Evolutionary conservation across 2,329 filamentous ascomycete genomes (phyloP), one percentile per base, ranked within the genome.

Genomic region (Fusarium sp.): DNA sequence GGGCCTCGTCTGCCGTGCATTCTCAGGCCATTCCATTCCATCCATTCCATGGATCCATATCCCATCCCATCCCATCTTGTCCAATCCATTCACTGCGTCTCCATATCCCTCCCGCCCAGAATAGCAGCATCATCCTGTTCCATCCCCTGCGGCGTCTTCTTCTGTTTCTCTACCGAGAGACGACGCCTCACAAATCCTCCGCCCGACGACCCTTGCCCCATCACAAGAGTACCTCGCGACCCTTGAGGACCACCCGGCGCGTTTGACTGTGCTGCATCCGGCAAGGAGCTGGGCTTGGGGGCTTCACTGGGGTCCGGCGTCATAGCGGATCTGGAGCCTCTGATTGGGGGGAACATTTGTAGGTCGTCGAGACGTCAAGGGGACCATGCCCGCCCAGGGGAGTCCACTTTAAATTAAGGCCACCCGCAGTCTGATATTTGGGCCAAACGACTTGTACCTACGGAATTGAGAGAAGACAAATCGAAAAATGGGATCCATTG

Each of bases 391-490:
- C 57, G n/a, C 29, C 42, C 54, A 50, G 25, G 45, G 35, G 58
- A 71, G 29, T 36, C 70, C 76, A 76, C 68, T 71, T 73, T 61
- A 68, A 59, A 74, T 73, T 45, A 69, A 74, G 73, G 69, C 69
- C 68, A 69, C 68, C 69, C 62, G 67, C 65, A 70, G 71, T 60
- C 50, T 66, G 57, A 65, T 57, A 68, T 42, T 29, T 52, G 47
- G 22, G 47, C 25, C 8, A 52, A 52, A 52, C 16, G 47, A 52
- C 18, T 18, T 27, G 22, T 29, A 29, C 22, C 16, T 25, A 9
- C 20, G 13, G 10, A 31, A 29, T 29, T 29, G 27, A 29, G 27
- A 29, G 27, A 31, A 52, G 47, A 52, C 47, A 52, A 54, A 25
- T 31, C 27, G 29, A 33, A 10, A 8, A 27, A 50, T 18, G 42